phyloP scores from a whole-genome alignment of 2,329 filamentous ascomycete genomes.

The Penicillium sp. region DNA sequence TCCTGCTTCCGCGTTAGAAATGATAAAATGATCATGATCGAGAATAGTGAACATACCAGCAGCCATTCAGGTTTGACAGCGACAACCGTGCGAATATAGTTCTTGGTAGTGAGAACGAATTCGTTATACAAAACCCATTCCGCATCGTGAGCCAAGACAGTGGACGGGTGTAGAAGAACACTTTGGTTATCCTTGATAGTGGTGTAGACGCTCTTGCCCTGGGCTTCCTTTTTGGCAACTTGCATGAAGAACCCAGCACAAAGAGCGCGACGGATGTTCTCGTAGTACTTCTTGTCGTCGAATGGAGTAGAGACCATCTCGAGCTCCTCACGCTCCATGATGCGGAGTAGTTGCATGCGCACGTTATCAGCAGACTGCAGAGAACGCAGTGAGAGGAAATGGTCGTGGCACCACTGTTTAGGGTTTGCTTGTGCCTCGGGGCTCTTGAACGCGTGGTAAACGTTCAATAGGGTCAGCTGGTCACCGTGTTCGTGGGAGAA shows the following conservation, averaged over 20 bases:
- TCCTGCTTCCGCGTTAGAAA: conserved; percentile 61
- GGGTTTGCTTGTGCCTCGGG: conserved; percentile 70
- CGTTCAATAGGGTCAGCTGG: conserved; percentile 93
- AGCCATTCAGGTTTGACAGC: conserved; percentile 93
- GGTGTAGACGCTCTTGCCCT: conserved; percentile 80
- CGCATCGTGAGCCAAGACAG: conserved; percentile 82
- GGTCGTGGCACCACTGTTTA: conserved; percentile 95
- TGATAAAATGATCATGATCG: conserved; percentile 5
- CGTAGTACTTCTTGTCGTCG: conserved; percentile 96
- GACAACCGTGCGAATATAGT: conserved; percentile 94
- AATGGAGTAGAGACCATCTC: conserved; percentile 88
- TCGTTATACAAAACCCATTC: conserved; percentile 99
- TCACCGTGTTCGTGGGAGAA: conserved; percentile 94
- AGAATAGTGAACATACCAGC: conserved; percentile 63
- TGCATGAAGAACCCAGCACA: conserved; percentile 99
- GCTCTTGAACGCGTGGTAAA: conserved; percentile 95
- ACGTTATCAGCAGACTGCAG: conserved; percentile 94
- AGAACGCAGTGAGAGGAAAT: conserved; percentile 88
- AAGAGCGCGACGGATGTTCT: conserved; percentile 90
- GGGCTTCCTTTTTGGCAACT: conserved; percentile 88
- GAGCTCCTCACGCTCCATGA: conserved; percentile 91
- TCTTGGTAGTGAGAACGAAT: conserved; percentile 96
- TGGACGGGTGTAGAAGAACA: conserved; percentile 91
- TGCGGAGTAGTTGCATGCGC: conserved; percentile 84
- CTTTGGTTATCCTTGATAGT: conserved; percentile 97